Evolutionary conservation across 2,329 filamentous ascomycete genomes (phyloP).

Genomic region (Periglandula ipomoeae): DNA sequence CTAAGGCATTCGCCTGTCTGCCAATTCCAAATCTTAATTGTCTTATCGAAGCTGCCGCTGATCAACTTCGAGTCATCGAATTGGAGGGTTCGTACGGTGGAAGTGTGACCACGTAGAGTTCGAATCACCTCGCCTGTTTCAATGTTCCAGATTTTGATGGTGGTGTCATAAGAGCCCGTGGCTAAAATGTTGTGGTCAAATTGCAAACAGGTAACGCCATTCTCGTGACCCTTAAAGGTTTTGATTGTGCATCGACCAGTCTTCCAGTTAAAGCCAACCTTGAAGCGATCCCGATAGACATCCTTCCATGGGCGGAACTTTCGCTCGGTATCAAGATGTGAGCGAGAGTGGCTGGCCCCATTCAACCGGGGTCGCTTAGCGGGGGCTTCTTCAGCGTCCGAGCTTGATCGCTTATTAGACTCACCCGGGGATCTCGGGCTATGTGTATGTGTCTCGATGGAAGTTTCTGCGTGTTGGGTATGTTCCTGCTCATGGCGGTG

Average conservation of each 20-base stretch:
- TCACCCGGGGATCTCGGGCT: slow-evolving; percentile 13
- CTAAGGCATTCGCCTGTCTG: slow-evolving; percentile 78
- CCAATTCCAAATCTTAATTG: slow-evolving; percentile 95
- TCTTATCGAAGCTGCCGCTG: slow-evolving; percentile 79
- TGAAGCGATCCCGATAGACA: slow-evolving; percentile 90
- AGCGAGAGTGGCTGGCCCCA: slow-evolving; percentile 17
- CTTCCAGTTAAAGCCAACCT: slow-evolving; percentile 96
- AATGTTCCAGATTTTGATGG: slow-evolving; percentile 93
- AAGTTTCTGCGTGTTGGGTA: slow-evolving; percentile 11
- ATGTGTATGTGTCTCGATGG: slow-evolving; percentile 15
- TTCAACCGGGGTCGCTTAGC: slow-evolving; percentile 25
- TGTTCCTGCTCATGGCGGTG: slow-evolving; percentile 10
- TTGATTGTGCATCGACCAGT: slow-evolving; percentile 81
- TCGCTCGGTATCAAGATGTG: slow-evolving; percentile 32
- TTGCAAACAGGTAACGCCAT: slow-evolving; percentile 50
- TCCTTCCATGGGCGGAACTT: slow-evolving; percentile 79
- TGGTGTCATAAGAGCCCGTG: slow-evolving; percentile 90
- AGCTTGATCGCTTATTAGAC: slow-evolving; percentile 25
- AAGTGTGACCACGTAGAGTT: slow-evolving; percentile 75
- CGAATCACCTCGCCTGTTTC: slow-evolving; percentile 78
- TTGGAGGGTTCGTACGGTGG: slow-evolving; percentile 78
- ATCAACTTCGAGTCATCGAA: slow-evolving; percentile 90
- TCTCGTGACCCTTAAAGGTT: slow-evolving; percentile 75
- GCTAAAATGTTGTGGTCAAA: slow-evolving; percentile 85
- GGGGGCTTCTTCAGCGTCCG: slow-evolving; percentile 19